Evolutionary conservation across 495 filamentous ascomycete genomes (phyloP).

Genomic region (Lentithecium fluviatile): DNA sequence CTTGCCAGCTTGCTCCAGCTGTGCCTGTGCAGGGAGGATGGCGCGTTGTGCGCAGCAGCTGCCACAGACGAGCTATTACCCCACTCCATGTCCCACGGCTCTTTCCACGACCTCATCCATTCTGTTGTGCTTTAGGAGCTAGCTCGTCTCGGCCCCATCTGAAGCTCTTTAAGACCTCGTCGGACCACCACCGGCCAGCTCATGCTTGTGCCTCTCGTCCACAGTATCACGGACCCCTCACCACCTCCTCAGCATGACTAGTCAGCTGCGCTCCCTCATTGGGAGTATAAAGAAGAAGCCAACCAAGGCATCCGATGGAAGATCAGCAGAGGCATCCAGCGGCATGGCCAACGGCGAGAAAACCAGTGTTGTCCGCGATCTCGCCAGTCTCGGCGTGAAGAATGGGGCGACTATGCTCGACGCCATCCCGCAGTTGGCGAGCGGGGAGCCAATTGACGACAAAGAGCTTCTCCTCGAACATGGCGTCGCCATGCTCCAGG

Average conservation of each 20-base stretch:
- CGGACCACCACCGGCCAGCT: too few species aligned
- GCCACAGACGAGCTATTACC: too few species aligned
- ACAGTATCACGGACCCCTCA: background rate
- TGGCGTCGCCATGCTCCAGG: constrained; percentile 45
- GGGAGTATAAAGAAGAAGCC: constrained; percentile 41
- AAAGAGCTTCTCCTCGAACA: constrained; percentile 43
- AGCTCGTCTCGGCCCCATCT: too few species aligned
- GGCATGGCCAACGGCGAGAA: constrained; percentile 23
- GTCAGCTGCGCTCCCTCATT: constrained; percentile 37
- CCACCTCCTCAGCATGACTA: constrained; percentile 6
- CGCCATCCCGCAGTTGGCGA: constrained; percentile 39
- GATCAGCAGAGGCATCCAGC: constrained; percentile 35
- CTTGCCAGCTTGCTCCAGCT: too few species aligned
- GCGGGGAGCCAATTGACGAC: constrained; percentile 44
- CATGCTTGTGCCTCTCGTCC: background rate
- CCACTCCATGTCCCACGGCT: too few species aligned
- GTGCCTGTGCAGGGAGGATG: too few species aligned
- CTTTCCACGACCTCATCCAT: too few species aligned
- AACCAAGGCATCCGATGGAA: constrained; percentile 41
- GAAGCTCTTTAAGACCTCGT: too few species aligned
- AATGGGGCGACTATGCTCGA: constrained; percentile 35
- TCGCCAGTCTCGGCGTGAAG: constrained; percentile 38
- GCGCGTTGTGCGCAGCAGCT: too few species aligned
- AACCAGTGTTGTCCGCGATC: constrained; percentile 39
- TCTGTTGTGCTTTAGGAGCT: too few species aligned